Evolutionary conservation across 192 early-diverging fungal genomes (phyloP), one percentile per base, ranked within the genome.

Genomic region (Kappamyces sp.): DNA sequence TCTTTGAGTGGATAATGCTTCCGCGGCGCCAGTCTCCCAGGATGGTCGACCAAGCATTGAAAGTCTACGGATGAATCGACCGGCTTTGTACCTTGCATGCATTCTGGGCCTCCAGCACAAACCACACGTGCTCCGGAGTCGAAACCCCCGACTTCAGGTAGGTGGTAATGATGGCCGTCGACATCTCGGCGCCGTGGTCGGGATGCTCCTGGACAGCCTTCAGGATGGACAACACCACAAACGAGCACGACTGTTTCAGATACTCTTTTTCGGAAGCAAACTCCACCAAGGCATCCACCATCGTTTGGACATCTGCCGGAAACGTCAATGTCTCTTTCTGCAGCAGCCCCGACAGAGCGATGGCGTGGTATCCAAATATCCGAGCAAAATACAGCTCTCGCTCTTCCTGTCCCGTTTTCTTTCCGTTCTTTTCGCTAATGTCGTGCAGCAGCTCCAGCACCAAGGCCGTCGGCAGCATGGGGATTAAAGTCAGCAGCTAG

Each of bases 331-430:
- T 43, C 13, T 72, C 58, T n/a, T 87, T 75, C 15, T 69, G 60
- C 1, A 95, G 51, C 46, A 92, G 79, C 6, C 88, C 89, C 12
- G 93, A 86, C 51, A 86, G 78, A 34, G 90, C 79, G 34, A 97
- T 80, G 34, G 87, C 84, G 77, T 88, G 82, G 51, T 85, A 66
- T 7, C 93, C 91, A 78, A 99, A 95, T 57, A 97, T 76, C 49
- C 92, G 84, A 44, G 91, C 94, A 68, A 97, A 93, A 58, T 85
- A 74, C 68, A 88, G 85, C 64, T 97, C 91, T 41, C 87, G 78
- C 64, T 86, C 85, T 71, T 99, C 97, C 84, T 92, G 83, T 37
- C 55, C 55, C 42, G 55, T 57, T 40, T 57, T 57, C 32, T 43
- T 38, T 58, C 66, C 76, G 13, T 73, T 76, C 42, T 70, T 69